Percentiles rank a stretch among this genome's conserved stretches.
Evolutionary conservation across 2,329 filamentous ascomycete species (phyloP).

Genomic region (Trichophaea hybrida): DNA sequence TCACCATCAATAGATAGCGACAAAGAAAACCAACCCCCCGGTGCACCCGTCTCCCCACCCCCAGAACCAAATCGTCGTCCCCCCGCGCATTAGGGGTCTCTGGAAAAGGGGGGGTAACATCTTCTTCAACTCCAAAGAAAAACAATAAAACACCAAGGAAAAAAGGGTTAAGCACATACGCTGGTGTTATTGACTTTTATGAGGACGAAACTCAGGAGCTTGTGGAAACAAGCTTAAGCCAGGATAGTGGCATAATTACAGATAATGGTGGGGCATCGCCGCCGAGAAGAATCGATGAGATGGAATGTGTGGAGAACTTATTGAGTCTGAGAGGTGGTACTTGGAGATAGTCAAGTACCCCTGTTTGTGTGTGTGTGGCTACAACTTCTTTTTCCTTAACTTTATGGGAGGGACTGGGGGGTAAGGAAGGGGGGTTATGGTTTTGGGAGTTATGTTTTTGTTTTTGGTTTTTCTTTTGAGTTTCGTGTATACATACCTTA

Average conservation of each 20-base stretch:
- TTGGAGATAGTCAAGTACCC: conserved; percentile 11
- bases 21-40: conserved; percentile 19
- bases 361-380: too few species aligned
- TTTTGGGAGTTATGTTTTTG: too few species aligned
- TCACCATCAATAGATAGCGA: conserved; percentile 19
- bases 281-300: conserved; percentile 14
- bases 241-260: neutral
- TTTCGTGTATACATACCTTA: too few species aligned
- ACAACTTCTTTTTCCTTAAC: too few species aligned
- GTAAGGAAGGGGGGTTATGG: too few species aligned
- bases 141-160: neutral
- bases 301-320: conserved; percentile 23
- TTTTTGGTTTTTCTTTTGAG: too few species aligned
- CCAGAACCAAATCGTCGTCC: conserved; percentile 7
- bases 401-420: too few species aligned
- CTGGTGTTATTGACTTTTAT: too few species aligned
- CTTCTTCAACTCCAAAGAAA: conserved; percentile 1
- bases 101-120: conserved; percentile 9
- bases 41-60: conserved; percentile 18
- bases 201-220: too few species aligned
- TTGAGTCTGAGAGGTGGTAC: conserved; percentile 19
- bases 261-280: neutral
- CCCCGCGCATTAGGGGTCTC: neutral
- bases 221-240: neutral
- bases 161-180: too few species aligned